A percentile compares a stretch with the other conserved stretches of the same genome.
These are phyloP conservation scores for Alternaria triticimaculans DNA, from an alignment of 2,329 filamentous ascomycete species.

Conservation along the genomic window DNA sequence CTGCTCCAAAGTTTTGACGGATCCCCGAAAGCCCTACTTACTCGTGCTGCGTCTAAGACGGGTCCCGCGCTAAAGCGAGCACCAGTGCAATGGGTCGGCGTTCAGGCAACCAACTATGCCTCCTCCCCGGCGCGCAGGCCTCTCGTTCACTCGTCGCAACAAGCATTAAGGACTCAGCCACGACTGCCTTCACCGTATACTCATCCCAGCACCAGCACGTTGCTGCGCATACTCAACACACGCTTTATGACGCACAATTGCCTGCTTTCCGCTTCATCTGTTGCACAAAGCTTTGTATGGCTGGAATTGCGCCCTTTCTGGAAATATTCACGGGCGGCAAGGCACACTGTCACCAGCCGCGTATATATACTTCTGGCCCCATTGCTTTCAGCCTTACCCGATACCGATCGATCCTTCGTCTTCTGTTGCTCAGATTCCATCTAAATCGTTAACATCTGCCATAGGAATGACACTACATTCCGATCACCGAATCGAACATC, in stretches of 20 bases:
- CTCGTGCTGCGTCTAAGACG: background rate
- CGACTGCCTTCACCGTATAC: constrained; percentile 21
- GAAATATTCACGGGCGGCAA: constrained; percentile 8
- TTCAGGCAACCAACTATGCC: constrained; percentile 8
- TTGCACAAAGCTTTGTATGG: constrained; percentile 4
- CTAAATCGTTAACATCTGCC: constrained; percentile 1
- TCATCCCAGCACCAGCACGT: constrained; percentile 1
- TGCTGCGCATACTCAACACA: constrained; percentile 24
- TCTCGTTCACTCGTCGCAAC: constrained; percentile 8
- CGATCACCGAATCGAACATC: constrained; percentile 1
- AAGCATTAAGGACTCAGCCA: constrained; percentile 23
- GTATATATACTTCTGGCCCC: constrained; percentile 25
- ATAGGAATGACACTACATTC: constrained; percentile 11
- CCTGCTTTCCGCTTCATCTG: constrained; percentile 9
- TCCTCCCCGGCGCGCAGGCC: background rate
- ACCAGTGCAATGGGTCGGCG: constrained; percentile 1
- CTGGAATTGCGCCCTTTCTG: constrained; percentile 15
- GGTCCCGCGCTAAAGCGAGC: background rate
- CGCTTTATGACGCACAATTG: constrained; percentile 26
- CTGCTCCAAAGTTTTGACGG: background rate
- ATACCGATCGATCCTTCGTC: constrained; percentile 19
- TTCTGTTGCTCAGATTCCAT: background rate
- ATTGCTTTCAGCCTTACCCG: constrained; percentile 29
- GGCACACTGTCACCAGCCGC: background rate
- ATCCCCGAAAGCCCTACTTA: background rate